Percentiles rank a stretch among this genome's conserved stretches.
Evolutionary conservation across 805 yeast species (phyloP).

Genomic region (Kodamaea lidongshanica): DNA sequence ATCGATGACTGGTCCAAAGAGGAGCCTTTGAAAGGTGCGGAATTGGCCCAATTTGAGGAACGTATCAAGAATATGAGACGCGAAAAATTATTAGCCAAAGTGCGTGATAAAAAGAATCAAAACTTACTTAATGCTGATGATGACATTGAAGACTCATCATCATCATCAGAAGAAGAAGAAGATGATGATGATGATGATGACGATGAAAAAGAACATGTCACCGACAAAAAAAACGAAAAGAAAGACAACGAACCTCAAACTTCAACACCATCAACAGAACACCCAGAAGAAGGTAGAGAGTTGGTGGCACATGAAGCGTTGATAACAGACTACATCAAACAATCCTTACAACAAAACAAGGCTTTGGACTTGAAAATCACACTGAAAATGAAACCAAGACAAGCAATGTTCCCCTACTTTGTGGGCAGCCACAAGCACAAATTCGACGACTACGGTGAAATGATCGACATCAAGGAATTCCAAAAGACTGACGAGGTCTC

Average conservation of each 20-base stretch:
- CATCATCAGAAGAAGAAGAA: constrained; percentile 29
- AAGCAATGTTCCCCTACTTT: constrained; percentile 73
- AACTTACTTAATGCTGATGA: constrained; percentile 34
- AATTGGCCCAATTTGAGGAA: constrained; percentile 43
- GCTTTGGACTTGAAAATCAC: constrained; percentile 51
- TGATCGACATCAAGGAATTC: constrained; percentile 62
- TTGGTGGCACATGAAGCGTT: constrained; percentile 37
- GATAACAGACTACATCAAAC: constrained; percentile 32
- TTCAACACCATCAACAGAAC: constrained; percentile 11
- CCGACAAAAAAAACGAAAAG: constrained; percentile 11
- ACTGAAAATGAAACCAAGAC: constrained; percentile 40
- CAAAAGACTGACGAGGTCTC: constrained; percentile 47
- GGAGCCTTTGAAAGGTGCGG: constrained; percentile 45
- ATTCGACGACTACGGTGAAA: constrained; percentile 83
- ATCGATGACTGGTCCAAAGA: constrained; percentile 40
- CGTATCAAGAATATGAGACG: constrained; percentile 42
- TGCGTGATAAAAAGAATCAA: constrained; percentile 35
- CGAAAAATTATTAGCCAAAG: constrained; percentile 35
- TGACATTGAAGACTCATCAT: constrained; percentile 28
- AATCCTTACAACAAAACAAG: constrained; percentile 33
- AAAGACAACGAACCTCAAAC: constrained; percentile 3
- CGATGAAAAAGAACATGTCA: constrained; percentile 10
- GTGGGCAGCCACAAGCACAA: constrained; percentile 44
- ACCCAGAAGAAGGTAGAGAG: constrained; percentile 18
- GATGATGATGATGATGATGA: constrained; percentile 28